Conservation (phyloP, 1,284 basidiomycete species). For the Rhodofomes roseus region DNA sequence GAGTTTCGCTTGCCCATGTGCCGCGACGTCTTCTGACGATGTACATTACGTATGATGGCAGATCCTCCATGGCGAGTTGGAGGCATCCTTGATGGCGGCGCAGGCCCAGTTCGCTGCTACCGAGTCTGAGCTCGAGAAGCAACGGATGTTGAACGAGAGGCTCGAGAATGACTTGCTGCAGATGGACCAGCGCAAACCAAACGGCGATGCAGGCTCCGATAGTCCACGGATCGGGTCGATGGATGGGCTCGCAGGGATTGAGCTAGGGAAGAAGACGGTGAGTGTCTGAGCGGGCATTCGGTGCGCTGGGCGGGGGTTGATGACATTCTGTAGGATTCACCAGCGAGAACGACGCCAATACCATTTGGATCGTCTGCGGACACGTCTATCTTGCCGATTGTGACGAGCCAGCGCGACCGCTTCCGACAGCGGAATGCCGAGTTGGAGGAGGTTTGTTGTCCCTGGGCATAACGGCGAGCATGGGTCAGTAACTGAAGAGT, state of each 20-base stretch:
- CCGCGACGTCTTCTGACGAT: too few relatives aligned
- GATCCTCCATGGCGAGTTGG: constrained; percentile 82
- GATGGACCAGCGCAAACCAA: constrained; percentile 56
- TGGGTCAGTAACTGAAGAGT: not conserved
- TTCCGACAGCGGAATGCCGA: constrained; percentile 96
- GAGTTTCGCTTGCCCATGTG: constrained; percentile 18
- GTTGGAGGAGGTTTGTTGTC: constrained; percentile 76
- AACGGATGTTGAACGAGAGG: constrained; percentile 79
- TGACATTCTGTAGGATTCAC: constrained; percentile 44
- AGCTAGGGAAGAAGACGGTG: constrained; percentile 56
- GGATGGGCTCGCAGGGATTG: constrained; percentile 64
- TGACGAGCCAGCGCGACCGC: constrained; percentile 93
- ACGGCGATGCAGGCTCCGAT: constrained; percentile 24
- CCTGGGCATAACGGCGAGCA: not conserved
- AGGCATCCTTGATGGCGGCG: constrained; percentile 57
- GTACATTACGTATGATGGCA: too few relatives aligned
- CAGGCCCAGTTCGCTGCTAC: constrained; percentile 59
- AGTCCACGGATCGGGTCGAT: constrained; percentile 10
- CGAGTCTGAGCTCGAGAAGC: constrained; percentile 70
- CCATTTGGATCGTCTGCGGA: constrained; percentile 75
- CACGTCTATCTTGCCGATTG: constrained; percentile 91
- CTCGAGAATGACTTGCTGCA: constrained; percentile 89
- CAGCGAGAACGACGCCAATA: constrained; percentile 54
- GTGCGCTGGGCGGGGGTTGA: too few relatives aligned
- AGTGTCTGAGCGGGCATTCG: not conserved